These are phyloP conservation scores for Alnus rubra DNA, from an alignment of 306 rosid species.

Conservation along the genomic window DNA sequence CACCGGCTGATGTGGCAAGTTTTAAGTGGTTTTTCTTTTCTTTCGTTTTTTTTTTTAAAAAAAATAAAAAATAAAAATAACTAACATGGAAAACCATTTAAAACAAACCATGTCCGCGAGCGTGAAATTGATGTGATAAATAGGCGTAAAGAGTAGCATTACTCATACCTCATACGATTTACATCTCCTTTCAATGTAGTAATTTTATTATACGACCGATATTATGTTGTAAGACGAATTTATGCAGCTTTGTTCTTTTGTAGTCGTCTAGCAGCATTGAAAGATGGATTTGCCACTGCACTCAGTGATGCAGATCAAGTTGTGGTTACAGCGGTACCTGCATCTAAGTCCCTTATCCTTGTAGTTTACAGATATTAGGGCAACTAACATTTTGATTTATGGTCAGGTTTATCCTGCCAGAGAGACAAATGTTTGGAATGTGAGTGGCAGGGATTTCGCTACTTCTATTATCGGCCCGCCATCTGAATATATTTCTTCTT, in stretches of 20 bases:
- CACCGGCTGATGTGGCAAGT: too few species aligned
- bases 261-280: constrained; percentile 38
- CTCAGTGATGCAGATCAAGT: constrained; percentile 34
- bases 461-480: constrained; percentile 21
- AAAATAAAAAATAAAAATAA: too few species aligned
- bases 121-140: too few species aligned
- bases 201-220: background rate
- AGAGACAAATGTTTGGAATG: constrained; percentile 22
- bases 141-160: too few species aligned
- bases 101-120: too few species aligned
- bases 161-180: background rate
- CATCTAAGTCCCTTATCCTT: background rate
- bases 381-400: background rate
- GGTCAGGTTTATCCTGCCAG: constrained; percentile 34
- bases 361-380: background rate
- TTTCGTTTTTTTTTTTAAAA: too few species aligned
- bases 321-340: constrained; percentile 26
- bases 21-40: too few species aligned
- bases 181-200: too few species aligned
- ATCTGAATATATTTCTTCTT: constrained; percentile 31
- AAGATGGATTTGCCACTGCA: constrained; percentile 28
- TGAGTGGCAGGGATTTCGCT: constrained; percentile 28
- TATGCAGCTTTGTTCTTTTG: background rate
- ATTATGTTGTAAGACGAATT: background rate
- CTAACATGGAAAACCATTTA: too few species aligned